These are phyloP conservation scores for Penicillium sp. DNA, from an alignment of 2,329 filamentous ascomycete genomes.

Conservation along the genomic window DNA sequence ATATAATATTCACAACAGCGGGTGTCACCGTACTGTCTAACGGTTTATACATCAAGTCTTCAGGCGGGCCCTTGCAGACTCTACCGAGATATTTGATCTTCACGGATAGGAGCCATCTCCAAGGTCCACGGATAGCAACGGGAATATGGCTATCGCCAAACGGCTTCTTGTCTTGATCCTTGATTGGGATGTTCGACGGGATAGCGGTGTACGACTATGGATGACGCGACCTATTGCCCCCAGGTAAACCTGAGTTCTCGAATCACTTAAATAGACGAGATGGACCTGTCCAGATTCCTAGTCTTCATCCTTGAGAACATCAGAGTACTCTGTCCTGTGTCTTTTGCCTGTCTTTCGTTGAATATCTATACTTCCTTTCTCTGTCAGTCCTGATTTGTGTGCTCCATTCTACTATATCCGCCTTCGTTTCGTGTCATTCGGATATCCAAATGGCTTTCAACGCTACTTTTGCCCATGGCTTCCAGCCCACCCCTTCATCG, in stretches of 20 bases:
- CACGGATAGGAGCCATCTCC: constrained; percentile 8
- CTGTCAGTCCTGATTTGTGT: background rate
- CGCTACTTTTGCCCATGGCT: background rate
- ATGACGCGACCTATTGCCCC: constrained; percentile 5
- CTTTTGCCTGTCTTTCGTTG: background rate
- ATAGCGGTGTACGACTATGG: constrained; percentile 21
- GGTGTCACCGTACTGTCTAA: constrained; percentile 14
- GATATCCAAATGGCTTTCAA: constrained; percentile 6
- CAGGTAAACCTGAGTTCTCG: background rate
- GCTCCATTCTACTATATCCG: background rate
- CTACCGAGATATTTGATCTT: constrained; percentile 10
- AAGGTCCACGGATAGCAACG: constrained; percentile 2
- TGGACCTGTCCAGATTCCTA: background rate
- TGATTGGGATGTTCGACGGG: constrained; percentile 14
- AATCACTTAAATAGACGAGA: constrained; percentile 16
- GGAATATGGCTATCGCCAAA: constrained; percentile 7
- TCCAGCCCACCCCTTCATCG: background rate
- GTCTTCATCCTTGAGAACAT: background rate
- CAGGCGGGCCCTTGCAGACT: constrained; percentile 22
- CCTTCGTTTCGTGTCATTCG: background rate
- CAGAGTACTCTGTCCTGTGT: background rate
- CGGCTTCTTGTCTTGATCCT: constrained; percentile 7
- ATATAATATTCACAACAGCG: background rate
- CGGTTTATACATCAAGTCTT: constrained; percentile 19
- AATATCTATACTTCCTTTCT: background rate